Evolutionary conservation across 495 filamentous ascomycete species (phyloP).

Genomic region (Lophium mytilinum): DNA sequence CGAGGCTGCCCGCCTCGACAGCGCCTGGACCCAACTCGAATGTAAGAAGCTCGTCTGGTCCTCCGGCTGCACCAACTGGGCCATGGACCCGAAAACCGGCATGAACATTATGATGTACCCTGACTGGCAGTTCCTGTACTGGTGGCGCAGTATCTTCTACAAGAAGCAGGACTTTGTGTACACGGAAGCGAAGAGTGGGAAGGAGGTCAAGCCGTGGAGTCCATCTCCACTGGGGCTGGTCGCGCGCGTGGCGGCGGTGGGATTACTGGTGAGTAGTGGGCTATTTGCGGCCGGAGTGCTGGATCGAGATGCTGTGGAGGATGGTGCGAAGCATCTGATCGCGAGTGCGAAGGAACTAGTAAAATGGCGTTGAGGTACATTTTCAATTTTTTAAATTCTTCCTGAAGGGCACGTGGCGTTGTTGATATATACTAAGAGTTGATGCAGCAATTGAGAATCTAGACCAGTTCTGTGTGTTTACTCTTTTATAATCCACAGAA

Average conservation of each 20-base stretch:
- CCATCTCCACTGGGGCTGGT: not conserved
- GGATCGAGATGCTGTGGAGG: not conserved
- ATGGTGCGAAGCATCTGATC: not conserved
- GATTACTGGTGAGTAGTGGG: not conserved
- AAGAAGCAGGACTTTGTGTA: constrained; percentile 10
- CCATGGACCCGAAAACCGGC: constrained; percentile 27
- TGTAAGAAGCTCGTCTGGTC: constrained; percentile 25
- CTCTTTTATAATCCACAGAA: too few relatives aligned
- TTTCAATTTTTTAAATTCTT: not conserved
- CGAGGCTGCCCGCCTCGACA: constrained; percentile 13
- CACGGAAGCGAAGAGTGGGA: constrained; percentile 4
- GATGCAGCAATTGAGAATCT: too few relatives aligned
- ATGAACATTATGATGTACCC: constrained; percentile 32
- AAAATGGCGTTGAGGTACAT: not conserved
- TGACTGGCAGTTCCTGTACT: constrained; percentile 27
- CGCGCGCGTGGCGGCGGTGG: not conserved
- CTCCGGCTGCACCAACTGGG: constrained; percentile 27
- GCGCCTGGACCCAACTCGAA: constrained; percentile 20
- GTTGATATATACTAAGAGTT: too few relatives aligned
- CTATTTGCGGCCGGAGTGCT: not conserved
- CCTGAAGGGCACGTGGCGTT: too few relatives aligned
- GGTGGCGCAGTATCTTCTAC: constrained; percentile 26
- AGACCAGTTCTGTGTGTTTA: too few relatives aligned
- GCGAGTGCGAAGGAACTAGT: not conserved
- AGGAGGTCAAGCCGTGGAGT: not conserved